Percentiles rank a stretch among this genome's conserved stretches.
These are phyloP conservation scores for Moniliophthora roreri DNA, from an alignment of 1,284 basidiomycete species.

Conservation along the genomic window DNA sequence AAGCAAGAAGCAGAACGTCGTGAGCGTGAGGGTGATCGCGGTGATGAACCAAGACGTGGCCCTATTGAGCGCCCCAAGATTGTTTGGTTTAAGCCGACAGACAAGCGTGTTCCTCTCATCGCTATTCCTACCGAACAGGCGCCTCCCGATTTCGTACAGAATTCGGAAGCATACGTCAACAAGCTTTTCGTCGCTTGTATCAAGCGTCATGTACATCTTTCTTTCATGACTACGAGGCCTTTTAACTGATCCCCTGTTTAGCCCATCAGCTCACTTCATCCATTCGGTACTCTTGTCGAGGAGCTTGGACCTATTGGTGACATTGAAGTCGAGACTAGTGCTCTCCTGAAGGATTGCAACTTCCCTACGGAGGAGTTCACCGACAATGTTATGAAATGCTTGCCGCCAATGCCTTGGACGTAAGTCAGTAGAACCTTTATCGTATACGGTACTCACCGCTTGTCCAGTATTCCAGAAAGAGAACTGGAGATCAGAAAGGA, in stretches of 20 bases:
- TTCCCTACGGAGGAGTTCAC: constrained; percentile 94
- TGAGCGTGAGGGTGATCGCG: constrained; percentile 91
- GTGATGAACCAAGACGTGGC: constrained; percentile 72
- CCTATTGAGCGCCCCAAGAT: constrained; percentile 95
- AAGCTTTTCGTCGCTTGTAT: constrained; percentile 97
- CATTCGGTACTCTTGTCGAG: constrained; percentile 97
- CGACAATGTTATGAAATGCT: constrained; percentile 92
- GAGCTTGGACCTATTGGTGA: constrained; percentile 99
- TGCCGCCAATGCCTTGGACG: constrained; percentile 94
- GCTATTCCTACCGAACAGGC: constrained; percentile 99
- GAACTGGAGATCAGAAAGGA: constrained; percentile 89
- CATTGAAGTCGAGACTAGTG: constrained; percentile 96
- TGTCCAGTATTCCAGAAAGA: constrained; percentile 77
- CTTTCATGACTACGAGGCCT: constrained; percentile 5
- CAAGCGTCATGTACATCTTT: constrained; percentile 81
- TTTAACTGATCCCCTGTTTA: constrained; percentile 27
- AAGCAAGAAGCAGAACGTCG: constrained; percentile 98
- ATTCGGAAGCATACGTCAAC: constrained; percentile 88
- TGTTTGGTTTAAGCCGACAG: constrained; percentile 99
- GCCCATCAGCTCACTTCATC: constrained; percentile 96
- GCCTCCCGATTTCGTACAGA: constrained; percentile 93
- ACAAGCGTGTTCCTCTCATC: constrained; percentile 98
- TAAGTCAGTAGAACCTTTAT: constrained; percentile 49
- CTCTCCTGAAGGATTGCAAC: constrained; percentile 97
- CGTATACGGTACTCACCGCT: constrained; percentile 8